These are phyloP conservation scores for Xylaria sp. DNA, from an alignment of 2,329 filamentous ascomycete species.

Conservation along the genomic window DNA sequence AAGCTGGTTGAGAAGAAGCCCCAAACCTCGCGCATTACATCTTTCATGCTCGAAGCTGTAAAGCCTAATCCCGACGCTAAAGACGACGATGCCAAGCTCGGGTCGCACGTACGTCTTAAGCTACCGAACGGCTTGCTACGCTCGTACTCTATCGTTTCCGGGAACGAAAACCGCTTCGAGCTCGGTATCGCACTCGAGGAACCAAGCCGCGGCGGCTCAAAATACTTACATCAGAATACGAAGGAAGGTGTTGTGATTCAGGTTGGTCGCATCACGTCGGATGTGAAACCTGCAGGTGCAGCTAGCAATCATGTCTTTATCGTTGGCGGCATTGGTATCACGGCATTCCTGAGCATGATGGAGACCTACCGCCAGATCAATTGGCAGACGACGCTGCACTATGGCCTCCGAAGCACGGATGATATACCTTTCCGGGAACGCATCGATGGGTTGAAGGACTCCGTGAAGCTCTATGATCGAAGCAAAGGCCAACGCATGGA, in stretches of 20 bases:
- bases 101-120: constrained; percentile 67
- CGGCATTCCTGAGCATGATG: constrained; percentile 68
- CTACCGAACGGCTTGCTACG: constrained; percentile 67
- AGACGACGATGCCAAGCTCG: constrained; percentile 51
- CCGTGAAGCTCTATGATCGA: constrained; percentile 64
- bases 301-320: constrained; percentile 72
- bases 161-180: constrained; percentile 61
- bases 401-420: constrained; percentile 62
- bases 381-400: constrained; percentile 66
- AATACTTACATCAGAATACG: constrained; percentile 64
- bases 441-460: constrained; percentile 56
- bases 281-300: constrained; percentile 57
- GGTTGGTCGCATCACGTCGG: constrained; percentile 62
- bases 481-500: constrained; percentile 64
- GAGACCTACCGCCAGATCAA: constrained; percentile 57
- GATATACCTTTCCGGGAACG: constrained; percentile 67
- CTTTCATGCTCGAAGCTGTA: constrained; percentile 63
- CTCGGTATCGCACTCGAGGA: constrained; percentile 68
- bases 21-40: constrained; percentile 63
- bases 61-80: constrained; percentile 51
- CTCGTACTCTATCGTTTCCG: constrained; percentile 69
- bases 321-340: constrained; percentile 73
- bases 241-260: constrained; percentile 62
- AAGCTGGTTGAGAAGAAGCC: constrained; percentile 60
- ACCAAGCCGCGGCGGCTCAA: constrained; percentile 69